These are phyloP conservation scores for Iberis amara DNA, from an alignment of 441 rosid species.

Conservation along the genomic window DNA sequence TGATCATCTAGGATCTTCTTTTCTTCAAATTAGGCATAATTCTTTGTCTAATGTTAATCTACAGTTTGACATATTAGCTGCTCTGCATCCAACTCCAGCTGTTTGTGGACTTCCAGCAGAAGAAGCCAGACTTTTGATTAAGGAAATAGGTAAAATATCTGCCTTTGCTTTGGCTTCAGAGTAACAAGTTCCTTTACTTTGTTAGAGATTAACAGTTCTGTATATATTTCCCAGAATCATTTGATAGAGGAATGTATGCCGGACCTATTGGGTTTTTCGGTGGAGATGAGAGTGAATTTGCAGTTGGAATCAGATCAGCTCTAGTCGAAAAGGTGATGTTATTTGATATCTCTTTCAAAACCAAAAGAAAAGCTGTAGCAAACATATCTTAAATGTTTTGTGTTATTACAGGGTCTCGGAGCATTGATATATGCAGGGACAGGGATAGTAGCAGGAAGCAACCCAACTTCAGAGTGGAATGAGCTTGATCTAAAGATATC, in stretches of 20 bases:
- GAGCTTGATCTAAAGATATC: slow-evolving; percentile 92
- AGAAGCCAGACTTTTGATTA: slow-evolving; percentile 72
- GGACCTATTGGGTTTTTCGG: slow-evolving; percentile 97
- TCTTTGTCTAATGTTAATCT: slow-evolving; percentile 2
- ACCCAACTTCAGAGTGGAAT: slow-evolving; percentile 82
- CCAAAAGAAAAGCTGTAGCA: neutral
- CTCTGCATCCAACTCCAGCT: slow-evolving; percentile 95
- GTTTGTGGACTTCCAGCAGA: slow-evolving; percentile 93
- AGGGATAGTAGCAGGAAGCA: slow-evolving; percentile 85
- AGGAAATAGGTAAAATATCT: slow-evolving; percentile 58
- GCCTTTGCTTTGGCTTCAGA: neutral
- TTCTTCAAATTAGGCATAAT: neutral
- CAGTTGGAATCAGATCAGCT: slow-evolving; percentile 93
- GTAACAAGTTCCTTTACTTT: neutral
- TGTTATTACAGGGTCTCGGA: slow-evolving; percentile 52
- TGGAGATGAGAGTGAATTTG: slow-evolving; percentile 94
- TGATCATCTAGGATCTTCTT: neutral
- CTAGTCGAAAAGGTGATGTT: slow-evolving; percentile 71
- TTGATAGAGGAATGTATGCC: slow-evolving; percentile 96
- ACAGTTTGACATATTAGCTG: slow-evolving; percentile 72
- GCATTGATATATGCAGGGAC: slow-evolving; percentile 87
- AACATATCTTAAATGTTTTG: neutral
- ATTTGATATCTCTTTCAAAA: neutral
- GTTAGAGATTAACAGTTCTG: slow-evolving; percentile 10
- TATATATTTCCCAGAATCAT: slow-evolving; percentile 44